Evolutionary conservation across 305 asterid species (phyloP).

Genomic region (Fraxinus angustifolia): DNA sequence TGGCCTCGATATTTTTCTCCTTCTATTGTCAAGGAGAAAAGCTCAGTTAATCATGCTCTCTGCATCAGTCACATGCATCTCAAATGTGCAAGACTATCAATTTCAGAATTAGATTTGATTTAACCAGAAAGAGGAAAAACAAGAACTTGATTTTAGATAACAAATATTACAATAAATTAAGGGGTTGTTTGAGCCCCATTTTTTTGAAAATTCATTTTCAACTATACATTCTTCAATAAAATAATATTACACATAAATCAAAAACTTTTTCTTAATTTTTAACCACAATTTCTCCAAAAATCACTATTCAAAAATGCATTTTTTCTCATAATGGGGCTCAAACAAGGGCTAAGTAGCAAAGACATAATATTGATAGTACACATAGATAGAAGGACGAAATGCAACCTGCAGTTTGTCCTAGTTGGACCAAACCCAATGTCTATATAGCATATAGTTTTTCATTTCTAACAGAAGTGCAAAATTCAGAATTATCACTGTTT

Average conservation of each 20-base stretch:
- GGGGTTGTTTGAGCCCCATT: too few relatives aligned
- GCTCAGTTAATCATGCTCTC: slow-evolving; percentile 7
- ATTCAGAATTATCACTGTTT: neutral
- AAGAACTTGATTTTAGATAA: slow-evolving; percentile 8
- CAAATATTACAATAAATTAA: neutral
- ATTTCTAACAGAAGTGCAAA: neutral
- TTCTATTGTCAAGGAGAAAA: neutral
- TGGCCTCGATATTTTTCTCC: neutral
- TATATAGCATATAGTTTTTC: neutral
- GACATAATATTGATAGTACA: neutral
- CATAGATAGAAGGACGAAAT: neutral
- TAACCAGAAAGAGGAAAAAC: neutral
- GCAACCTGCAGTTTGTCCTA: neutral
- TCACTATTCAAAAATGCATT: too few relatives aligned
- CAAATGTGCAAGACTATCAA: neutral
- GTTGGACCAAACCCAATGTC: neutral
- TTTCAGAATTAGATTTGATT: neutral
- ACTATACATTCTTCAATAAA: too few relatives aligned
- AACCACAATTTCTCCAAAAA: too few relatives aligned
- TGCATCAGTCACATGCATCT: slow-evolving; percentile 5
- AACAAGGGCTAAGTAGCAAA: neutral
- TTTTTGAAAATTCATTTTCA: too few relatives aligned
- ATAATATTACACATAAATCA: too few relatives aligned
- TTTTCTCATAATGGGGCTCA: too few relatives aligned
- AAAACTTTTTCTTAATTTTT: too few relatives aligned